Evolutionary conservation across 2,329 filamentous ascomycete genomes (phyloP).

Genomic region (Calonectria multiphialidica): DNA sequence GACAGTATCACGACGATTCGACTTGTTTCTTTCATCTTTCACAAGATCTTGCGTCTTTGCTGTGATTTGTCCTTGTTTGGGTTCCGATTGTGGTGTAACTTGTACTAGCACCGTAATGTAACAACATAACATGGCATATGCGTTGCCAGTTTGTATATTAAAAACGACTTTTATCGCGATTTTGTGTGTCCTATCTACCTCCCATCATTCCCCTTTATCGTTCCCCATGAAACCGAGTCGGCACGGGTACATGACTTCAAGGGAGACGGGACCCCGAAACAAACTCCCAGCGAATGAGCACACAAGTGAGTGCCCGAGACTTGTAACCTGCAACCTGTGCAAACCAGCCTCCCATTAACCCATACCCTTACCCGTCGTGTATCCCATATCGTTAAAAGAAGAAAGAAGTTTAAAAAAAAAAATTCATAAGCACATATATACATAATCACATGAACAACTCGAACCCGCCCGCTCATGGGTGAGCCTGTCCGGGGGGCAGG

Average conservation of each 20-base stretch:
- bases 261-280: not conserved
- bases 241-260: not conserved
- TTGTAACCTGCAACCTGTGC: not conserved
- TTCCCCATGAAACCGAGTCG: not conserved
- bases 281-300: not conserved
- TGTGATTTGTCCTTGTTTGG: not conserved
- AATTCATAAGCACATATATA: conserved; percentile 2
- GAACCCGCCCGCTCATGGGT: conserved; percentile 18
- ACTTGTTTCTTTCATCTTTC: not conserved
- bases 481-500: conserved; percentile 34
- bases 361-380: not conserved
- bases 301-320: not conserved
- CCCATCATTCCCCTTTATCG: not conserved
- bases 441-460: conserved; percentile 8
- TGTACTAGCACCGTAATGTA: not conserved
- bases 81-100: not conserved
- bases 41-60: not conserved
- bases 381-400: not conserved
- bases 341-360: not conserved
- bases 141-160: not conserved
- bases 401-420: not conserved
- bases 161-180: not conserved
- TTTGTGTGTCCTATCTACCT: not conserved
- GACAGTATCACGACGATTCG: conserved; percentile 4
- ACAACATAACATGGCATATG: not conserved